Conservation (phyloP, 495 filamentous ascomycete genomes). For the Rostrohypoxylon terebratum region DNA sequence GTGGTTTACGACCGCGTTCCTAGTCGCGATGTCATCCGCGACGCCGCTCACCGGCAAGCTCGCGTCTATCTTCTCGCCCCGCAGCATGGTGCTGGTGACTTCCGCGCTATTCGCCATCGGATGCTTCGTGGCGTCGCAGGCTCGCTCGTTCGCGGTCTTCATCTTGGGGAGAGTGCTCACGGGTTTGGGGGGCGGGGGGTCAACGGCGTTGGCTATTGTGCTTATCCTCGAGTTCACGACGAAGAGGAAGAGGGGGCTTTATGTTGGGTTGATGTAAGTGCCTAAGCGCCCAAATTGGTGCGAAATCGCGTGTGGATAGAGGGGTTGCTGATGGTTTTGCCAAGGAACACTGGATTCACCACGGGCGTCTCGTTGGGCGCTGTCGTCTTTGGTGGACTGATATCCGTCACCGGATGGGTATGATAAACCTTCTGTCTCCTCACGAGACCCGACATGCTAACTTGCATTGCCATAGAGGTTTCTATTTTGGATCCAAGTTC, state of each 20-base stretch:
- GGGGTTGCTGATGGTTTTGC: neutral
- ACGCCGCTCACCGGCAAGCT: conserved; percentile 75
- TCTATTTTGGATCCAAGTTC: conserved; percentile 76
- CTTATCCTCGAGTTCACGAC: conserved; percentile 74
- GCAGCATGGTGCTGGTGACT: conserved; percentile 67
- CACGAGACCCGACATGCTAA: neutral
- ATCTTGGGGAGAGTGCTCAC: conserved; percentile 72
- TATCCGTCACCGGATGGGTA: conserved; percentile 76
- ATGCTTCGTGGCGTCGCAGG: conserved; percentile 69
- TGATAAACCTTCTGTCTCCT: conserved; percentile 36
- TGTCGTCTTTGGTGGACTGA: conserved; percentile 72
- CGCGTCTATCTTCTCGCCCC: conserved; percentile 73
- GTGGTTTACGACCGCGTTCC: conserved; percentile 81
- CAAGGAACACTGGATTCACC: conserved; percentile 66
- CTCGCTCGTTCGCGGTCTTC: conserved; percentile 67
- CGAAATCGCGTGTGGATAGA: neutral
- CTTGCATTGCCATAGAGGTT: conserved; percentile 61
- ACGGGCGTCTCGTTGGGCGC: conserved; percentile 77
- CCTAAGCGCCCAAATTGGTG: neutral
- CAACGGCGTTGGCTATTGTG: conserved; percentile 75
- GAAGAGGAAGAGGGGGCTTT: conserved; percentile 72
- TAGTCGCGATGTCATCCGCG: conserved; percentile 76
- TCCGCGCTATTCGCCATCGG: conserved; percentile 70
- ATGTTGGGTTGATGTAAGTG: conserved; percentile 73
- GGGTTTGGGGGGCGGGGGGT: conserved; percentile 73